A percentile compares a stretch with the other conserved stretches of the same genome.
Evolutionary conservation across 495 filamentous ascomycete genomes (phyloP).

Genomic region (Penicillium cosmopolitanum): DNA sequence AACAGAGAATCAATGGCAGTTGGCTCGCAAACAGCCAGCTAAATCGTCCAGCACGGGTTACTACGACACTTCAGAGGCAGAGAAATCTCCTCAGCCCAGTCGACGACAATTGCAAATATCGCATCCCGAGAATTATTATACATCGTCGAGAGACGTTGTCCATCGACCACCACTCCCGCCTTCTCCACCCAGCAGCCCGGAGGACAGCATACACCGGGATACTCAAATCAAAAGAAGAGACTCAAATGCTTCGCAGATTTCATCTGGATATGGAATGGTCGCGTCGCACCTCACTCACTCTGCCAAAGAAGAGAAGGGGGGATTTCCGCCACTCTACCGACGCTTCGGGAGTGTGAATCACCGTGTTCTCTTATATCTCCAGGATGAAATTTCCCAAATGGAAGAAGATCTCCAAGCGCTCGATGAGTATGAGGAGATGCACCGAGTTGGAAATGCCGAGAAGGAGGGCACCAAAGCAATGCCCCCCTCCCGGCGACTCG

Average conservation of each 20-base stretch:
- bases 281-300: slow-evolving; percentile 61
- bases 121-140: slow-evolving; percentile 39
- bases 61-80: slow-evolving; percentile 14
- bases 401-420: slow-evolving; percentile 74
- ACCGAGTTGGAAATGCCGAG: slow-evolving; percentile 55
- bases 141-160: slow-evolving; percentile 22
- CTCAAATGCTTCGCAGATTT: slow-evolving; percentile 25
- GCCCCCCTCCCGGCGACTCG: slow-evolving; percentile 68
- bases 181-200: slow-evolving; percentile 44
- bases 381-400: slow-evolving; percentile 82
- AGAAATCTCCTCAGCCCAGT: slow-evolving; percentile 12
- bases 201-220: slow-evolving; percentile 35
- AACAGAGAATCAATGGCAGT: slow-evolving; percentile 28
- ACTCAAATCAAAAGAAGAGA: slow-evolving; percentile 30
- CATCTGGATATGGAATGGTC: slow-evolving; percentile 70
- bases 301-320: slow-evolving; percentile 30
- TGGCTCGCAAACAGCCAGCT: slow-evolving; percentile 26
- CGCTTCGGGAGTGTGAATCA: slow-evolving; percentile 86
- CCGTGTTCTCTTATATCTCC: slow-evolving; percentile 80
- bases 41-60: slow-evolving; percentile 26
- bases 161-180: slow-evolving; percentile 38
- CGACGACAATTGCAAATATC: slow-evolving; percentile 24
- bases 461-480: slow-evolving; percentile 50
- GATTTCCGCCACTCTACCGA: slow-evolving; percentile 74
- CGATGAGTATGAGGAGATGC: slow-evolving; percentile 72